These are phyloP conservation scores for Epichloe gansuensis DNA, from an alignment of 2,329 filamentous ascomycete genomes.

Conservation along the genomic window DNA sequence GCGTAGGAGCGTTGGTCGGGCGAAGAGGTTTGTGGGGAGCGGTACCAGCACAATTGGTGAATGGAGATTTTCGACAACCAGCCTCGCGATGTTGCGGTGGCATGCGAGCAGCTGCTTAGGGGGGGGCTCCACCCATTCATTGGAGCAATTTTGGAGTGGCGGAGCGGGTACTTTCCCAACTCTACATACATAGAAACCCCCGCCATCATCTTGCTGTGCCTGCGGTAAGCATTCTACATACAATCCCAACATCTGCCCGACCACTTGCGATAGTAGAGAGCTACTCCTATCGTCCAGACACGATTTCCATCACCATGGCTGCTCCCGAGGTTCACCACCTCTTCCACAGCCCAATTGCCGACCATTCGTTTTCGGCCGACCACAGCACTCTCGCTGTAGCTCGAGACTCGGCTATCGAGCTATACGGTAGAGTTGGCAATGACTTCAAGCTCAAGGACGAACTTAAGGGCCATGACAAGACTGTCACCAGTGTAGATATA, in stretches of 20 bases:
- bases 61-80: slow-evolving; percentile 1
- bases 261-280: slow-evolving; percentile 81
- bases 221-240: background rate
- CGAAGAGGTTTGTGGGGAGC: background rate
- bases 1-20: background rate
- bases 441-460: slow-evolving; percentile 80
- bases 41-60: background rate
- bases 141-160: background rate
- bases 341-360: slow-evolving; percentile 90
- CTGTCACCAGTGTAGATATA: slow-evolving; percentile 91
- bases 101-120: background rate
- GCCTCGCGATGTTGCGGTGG: slow-evolving; percentile 3
- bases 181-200: slow-evolving; percentile 2
- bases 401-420: slow-evolving; percentile 78
- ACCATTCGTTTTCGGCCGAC: slow-evolving; percentile 96
- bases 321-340: slow-evolving; percentile 88
- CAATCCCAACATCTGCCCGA: background rate
- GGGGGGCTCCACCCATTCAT: slow-evolving; percentile 1
- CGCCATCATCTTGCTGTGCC: slow-evolving; percentile 3
- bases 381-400: slow-evolving; percentile 79
- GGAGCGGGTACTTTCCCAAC: background rate
- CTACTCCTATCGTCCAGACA: slow-evolving; percentile 37
- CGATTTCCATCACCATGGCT: slow-evolving; percentile 47
- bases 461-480: slow-evolving; percentile 93
- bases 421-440: slow-evolving; percentile 62